Percentiles rank a stretch among this genome's conserved stretches.
Conservation (phyloP, 306 rosid genomes). For the Casuarina cunninghamiana region DNA sequence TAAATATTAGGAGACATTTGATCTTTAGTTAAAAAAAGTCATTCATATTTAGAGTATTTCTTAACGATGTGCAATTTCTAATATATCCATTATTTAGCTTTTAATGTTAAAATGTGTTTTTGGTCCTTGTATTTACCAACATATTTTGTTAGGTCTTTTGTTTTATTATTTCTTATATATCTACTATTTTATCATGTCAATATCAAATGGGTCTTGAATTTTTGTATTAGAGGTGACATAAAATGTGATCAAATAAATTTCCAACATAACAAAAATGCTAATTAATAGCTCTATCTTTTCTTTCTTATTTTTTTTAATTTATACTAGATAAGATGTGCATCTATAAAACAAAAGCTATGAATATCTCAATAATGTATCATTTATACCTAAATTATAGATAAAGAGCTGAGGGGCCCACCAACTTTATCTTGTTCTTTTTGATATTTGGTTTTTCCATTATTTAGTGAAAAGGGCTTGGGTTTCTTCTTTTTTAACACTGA, state of each 20-base stretch:
- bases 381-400: neutral
- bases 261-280: neutral
- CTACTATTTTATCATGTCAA: neutral
- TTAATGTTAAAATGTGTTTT: neutral
- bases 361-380: neutral
- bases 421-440: no score
- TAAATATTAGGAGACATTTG: neutral
- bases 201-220: neutral
- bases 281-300: neutral
- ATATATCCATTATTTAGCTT: neutral
- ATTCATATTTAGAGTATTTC: neutral
- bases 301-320: neutral
- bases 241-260: neutral
- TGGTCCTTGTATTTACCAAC: neutral
- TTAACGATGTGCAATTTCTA: neutral
- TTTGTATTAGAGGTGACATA: neutral
- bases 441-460: no score
- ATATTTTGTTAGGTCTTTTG: neutral
- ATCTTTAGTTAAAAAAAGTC: neutral
- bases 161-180: neutral
- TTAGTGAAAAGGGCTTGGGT: no score
- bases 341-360: neutral
- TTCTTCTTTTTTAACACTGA: no score
- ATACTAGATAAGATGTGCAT: neutral
- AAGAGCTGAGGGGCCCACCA: no score